A percentile compares a stretch with the other conserved stretches of the same genome.
These are phyloP conservation scores for Meyerozyma smithsonii DNA, from an alignment of 1,139 yeast genomes.

Conservation along the genomic window DNA sequence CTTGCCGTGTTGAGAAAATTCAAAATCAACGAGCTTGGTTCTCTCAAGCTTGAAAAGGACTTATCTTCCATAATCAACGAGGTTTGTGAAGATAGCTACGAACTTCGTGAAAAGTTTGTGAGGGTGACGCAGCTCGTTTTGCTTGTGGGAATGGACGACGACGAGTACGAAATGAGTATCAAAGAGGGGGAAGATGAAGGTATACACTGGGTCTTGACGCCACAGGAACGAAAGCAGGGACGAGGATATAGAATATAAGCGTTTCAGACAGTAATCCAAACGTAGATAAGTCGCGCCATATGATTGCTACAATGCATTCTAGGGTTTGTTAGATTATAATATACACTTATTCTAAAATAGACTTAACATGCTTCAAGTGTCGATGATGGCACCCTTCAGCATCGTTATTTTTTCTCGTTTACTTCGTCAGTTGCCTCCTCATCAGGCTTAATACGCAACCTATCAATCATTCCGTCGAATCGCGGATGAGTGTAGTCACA, in stretches of 20 bases:
- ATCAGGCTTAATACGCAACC: conserved; percentile 50
- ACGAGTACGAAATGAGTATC: conserved; percentile 48
- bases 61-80: conserved; percentile 68
- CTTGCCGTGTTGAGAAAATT: conserved; percentile 56
- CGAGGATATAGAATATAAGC: conserved; percentile 33
- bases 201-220: conserved; percentile 77
- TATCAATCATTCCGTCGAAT: conserved; percentile 42
- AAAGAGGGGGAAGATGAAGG: conserved; percentile 39
- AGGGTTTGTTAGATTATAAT: too few relatives aligned
- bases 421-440: conserved; percentile 4
- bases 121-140: conserved; percentile 80
- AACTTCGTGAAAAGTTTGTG: conserved; percentile 70
- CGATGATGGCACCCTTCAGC: too few relatives aligned
- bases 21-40: conserved; percentile 73
- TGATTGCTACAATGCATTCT: too few relatives aligned
- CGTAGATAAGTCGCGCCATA: too few relatives aligned
- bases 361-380: too few relatives aligned
- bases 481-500: conserved; percentile 59
- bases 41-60: conserved; percentile 80
- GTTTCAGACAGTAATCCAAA: too few relatives aligned
- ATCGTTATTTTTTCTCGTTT: not conserved
- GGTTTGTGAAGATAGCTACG: conserved; percentile 58
- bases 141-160: conserved; percentile 80
- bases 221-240: conserved; percentile 65
- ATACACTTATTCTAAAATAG: too few relatives aligned